Base-by-base conservation (phyloP, 148 eudicot species). In the Arbutus unedo region DNA sequence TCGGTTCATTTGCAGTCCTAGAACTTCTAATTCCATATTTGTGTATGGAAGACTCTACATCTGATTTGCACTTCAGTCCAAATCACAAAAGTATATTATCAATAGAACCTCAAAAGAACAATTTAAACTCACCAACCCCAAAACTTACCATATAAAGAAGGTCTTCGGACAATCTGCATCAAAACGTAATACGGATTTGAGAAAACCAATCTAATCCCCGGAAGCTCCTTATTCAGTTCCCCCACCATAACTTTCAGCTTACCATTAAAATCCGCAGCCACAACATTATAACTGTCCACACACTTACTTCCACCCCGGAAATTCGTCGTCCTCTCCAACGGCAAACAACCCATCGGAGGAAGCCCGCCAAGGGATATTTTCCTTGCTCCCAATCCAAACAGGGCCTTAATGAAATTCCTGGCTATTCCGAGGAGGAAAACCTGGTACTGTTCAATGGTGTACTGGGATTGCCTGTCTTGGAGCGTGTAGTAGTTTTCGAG, bases 401-500 rank as follows among this genome's bases (percentile, higher is more conserved):
- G 53, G 3, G 55, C 19, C 60, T 43, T 43, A 4, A 73, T 4
- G 21, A 85, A 85, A 2, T 60, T 41, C 53, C 62, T 23, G 3
- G 87, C 87, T 3, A 85, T 82, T n/a, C 78, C 23, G 41, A 78
- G 13, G 4, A 85, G 79, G 48, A 77, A 85, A 73, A 21, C 57
- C 25, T 85, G 85, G 80, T 82, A 85, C 74, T 82, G 79, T 18
- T 85, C 84, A 21, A 82, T 11, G 10, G 55, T 78, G 76, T 55
- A 85, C 43, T 73, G 82, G 9, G 82, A 78, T 47, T 77, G 64
- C 47, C 85, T 43, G 43, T 64, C 7, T 0, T 85, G 85, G 10
- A 87, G 8, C 0, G 88, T 83, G 84, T 83, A 89, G 85, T 82
- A 89, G 62, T 89, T 89, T 50, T 89, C 91, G 4, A 89, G 41